phyloP scores from a whole-genome alignment of 2,329 filamentous ascomycete species.

The Neurospora sp. region DNA sequence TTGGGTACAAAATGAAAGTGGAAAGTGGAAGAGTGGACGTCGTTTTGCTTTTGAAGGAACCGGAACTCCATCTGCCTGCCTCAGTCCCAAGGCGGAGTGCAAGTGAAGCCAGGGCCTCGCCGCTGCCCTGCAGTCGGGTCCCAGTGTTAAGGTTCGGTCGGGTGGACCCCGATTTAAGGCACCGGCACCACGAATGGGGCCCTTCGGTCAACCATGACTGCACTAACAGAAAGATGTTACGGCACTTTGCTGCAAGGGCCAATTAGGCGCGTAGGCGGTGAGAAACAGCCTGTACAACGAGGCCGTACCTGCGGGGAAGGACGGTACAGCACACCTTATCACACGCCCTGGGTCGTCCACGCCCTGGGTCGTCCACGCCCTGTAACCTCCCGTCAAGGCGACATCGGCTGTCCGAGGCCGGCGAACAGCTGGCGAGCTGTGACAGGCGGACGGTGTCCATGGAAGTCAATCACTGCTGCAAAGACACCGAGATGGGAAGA shows the following conservation, averaged over 20 bases:
- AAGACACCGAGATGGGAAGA: background rate
- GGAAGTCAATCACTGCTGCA: background rate
- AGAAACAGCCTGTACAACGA: background rate
- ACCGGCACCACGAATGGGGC: background rate
- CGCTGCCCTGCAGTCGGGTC: background rate
- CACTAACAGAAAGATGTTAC: background rate
- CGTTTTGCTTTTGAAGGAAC: background rate
- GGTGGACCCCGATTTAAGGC: background rate
- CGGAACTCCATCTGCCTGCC: background rate
- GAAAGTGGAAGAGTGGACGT: background rate
- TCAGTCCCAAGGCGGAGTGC: background rate
- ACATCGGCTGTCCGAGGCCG: constrained; percentile 10
- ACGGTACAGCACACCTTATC: background rate
- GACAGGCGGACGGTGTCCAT: background rate
- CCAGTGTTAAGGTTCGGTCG: background rate
- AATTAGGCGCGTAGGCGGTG: background rate
- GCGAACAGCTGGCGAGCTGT: constrained; percentile 10
- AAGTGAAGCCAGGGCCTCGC: background rate
- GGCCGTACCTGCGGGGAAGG: background rate
- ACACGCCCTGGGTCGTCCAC: background rate
- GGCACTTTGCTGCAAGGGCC: background rate
- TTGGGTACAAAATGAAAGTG: background rate
- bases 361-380: background rate
- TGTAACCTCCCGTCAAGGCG: background rate
- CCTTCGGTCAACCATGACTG: background rate